Conservation (phyloP, 306 rosid genomes). For the Rosa lucieae region DNA sequence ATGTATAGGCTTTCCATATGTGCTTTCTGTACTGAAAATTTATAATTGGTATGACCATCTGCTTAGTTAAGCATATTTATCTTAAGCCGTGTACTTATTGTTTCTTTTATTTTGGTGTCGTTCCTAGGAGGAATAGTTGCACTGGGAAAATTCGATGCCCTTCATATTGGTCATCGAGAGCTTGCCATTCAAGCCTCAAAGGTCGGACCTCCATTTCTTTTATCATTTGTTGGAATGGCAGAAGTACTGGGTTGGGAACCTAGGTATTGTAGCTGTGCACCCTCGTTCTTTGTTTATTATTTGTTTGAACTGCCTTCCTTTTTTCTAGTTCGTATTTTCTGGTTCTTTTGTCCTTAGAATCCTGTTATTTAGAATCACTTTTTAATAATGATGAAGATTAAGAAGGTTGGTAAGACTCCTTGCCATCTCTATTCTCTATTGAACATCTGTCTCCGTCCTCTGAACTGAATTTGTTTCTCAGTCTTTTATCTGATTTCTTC, state of each 20-base stretch:
- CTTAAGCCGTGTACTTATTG: constrained; percentile 2
- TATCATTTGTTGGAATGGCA: constrained; percentile 90
- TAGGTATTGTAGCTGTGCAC: constrained; percentile 49
- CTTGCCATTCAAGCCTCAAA: constrained; percentile 95
- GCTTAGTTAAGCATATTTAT: background rate
- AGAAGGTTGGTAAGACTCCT: background rate
- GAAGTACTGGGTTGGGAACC: constrained; percentile 93
- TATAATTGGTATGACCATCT: background rate
- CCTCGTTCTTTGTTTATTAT: constrained; percentile 12
- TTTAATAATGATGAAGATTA: background rate
- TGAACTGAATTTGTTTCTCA: background rate
- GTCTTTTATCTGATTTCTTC: background rate
- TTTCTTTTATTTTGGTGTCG: constrained; percentile 7
- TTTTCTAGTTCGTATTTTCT: background rate
- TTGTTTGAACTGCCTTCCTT: background rate
- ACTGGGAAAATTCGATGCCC: constrained; percentile 94
- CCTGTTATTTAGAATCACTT: background rate
- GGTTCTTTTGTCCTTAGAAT: background rate
- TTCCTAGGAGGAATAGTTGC: constrained; percentile 87
- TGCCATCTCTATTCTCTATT: background rate
- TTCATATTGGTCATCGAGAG: constrained; percentile 92
- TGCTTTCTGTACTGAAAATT: background rate
- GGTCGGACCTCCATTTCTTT: constrained; percentile 85
- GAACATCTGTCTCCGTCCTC: background rate
- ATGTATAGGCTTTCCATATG: background rate